Conservation (phyloP, 495 filamentous ascomycete genomes). For the Bombardia bombarda region DNA sequence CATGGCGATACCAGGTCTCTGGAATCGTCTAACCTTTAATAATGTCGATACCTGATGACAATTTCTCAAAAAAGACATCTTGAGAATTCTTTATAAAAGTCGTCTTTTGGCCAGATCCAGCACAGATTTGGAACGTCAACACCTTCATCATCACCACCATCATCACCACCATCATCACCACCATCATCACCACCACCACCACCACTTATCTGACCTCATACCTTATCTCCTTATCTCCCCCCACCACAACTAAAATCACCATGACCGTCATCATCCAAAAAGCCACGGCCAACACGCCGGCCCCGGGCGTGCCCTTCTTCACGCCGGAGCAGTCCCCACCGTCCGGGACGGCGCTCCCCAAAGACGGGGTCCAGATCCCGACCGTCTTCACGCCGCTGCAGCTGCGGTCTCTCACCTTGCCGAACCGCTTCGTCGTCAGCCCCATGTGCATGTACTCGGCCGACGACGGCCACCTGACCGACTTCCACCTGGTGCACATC, state of each 20-base stretch:
- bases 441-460: constrained; percentile 69
- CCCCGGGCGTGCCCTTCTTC: constrained; percentile 42
- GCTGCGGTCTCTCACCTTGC: constrained; percentile 59
- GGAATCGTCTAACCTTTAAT: no score
- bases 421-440: constrained; percentile 58
- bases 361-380: constrained; percentile 36
- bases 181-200: neutral
- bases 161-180: neutral
- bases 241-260: neutral
- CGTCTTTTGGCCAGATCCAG: no score
- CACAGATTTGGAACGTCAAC: no score
- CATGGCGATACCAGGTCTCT: no score
- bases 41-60: no score
- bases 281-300: constrained; percentile 8
- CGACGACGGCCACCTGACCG: constrained; percentile 58
- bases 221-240: neutral
- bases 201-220: neutral
- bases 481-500: constrained; percentile 61
- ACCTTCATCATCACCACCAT: neutral
- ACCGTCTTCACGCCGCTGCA: constrained; percentile 58
- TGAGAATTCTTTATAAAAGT: no score
- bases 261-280: constrained; percentile 8
- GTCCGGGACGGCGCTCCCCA: constrained; percentile 42
- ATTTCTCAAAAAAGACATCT: no score
- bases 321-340: constrained; percentile 50